Evolutionary conservation across 2,329 filamentous ascomycete species (phyloP).

Genomic region (Biscogniauxia marginata): DNA sequence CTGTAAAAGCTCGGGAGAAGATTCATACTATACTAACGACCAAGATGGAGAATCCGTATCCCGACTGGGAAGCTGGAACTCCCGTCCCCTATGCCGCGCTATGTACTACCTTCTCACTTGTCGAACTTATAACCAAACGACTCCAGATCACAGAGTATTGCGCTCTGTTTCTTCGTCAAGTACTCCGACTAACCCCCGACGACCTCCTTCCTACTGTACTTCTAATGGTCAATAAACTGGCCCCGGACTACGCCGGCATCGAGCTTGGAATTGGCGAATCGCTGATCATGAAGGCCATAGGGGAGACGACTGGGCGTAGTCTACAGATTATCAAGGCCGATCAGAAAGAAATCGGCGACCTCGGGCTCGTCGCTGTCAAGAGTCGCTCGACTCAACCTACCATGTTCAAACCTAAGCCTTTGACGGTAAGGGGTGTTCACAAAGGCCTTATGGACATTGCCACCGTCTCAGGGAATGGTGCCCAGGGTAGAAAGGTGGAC

Average conservation of each 20-base stretch:
- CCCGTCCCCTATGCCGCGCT: constrained; percentile 93
- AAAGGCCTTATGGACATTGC: constrained; percentile 87
- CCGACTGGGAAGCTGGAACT: constrained; percentile 86
- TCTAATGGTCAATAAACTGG: constrained; percentile 97
- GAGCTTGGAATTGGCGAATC: constrained; percentile 98
- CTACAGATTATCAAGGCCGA: constrained; percentile 89
- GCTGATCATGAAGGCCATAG: constrained; percentile 97
- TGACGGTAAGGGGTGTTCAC: constrained; percentile 85
- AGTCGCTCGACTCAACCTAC: constrained; percentile 93
- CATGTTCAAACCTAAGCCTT: constrained; percentile 94
- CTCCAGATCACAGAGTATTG: constrained; percentile 86
- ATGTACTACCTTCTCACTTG: constrained; percentile 89
- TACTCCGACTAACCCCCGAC: constrained; percentile 83
- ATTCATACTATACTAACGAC: constrained; percentile 73
- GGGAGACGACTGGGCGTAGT: constrained; percentile 87
- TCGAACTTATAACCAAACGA: constrained; percentile 92
- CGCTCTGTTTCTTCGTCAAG: constrained; percentile 86
- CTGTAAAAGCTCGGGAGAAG: constrained; percentile 75
- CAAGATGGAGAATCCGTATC: constrained; percentile 76
- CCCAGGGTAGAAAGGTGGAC: constrained; percentile 87
- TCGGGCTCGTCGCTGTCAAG: constrained; percentile 92
- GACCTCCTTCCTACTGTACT: constrained; percentile 87
- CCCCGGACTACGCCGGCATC: constrained; percentile 93
- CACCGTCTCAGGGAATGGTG: constrained; percentile 79
- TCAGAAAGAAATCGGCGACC: constrained; percentile 93